A percentile compares a stretch with the other conserved stretches of the same genome.
phyloP scores from a whole-genome alignment of 371 early-diverging fungal species.

The Mortierella sp. region DNA sequence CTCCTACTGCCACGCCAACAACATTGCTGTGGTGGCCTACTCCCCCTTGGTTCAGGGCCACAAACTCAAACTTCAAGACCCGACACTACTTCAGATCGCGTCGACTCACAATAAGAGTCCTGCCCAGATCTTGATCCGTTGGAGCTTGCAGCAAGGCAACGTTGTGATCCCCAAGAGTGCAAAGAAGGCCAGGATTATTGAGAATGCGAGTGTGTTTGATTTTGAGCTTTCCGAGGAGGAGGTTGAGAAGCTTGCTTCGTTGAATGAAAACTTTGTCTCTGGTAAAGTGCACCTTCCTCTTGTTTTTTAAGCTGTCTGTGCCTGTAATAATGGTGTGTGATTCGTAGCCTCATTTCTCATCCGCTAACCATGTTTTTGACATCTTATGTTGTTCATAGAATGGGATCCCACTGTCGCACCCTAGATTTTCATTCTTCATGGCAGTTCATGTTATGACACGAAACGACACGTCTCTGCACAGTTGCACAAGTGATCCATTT shows the following conservation, averaged over 20 bases:
- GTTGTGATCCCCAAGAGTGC: slow-evolving; percentile 72
- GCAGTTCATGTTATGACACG: too few relatives aligned
- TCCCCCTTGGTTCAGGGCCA: slow-evolving; percentile 65
- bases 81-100: slow-evolving; percentile 60
- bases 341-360: not conserved
- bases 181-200: slow-evolving; percentile 59
- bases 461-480: too few relatives aligned
- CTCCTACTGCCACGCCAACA: slow-evolving; percentile 60
- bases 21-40: slow-evolving; percentile 68
- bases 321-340: not conserved
- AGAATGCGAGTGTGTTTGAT: slow-evolving; percentile 66
- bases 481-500: not conserved
- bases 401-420: slow-evolving; percentile 19
- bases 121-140: slow-evolving; percentile 62
- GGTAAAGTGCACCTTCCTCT: not conserved
- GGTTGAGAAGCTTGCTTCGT: slow-evolving; percentile 60
- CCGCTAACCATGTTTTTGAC: not conserved
- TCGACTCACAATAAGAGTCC: slow-evolving; percentile 56
- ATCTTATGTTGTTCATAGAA: not conserved
- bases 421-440: not conserved
- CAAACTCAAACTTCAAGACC: slow-evolving; percentile 63
- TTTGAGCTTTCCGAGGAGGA: slow-evolving; percentile 64
- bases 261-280: slow-evolving; percentile 46
- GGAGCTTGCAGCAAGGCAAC: slow-evolving; percentile 60
- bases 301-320: not conserved